Percentiles rank a stretch among this genome's conserved stretches.
These are phyloP conservation scores for Lactarius vividus DNA, from an alignment of 768 basidiomycete species.

Conservation along the genomic window DNA sequence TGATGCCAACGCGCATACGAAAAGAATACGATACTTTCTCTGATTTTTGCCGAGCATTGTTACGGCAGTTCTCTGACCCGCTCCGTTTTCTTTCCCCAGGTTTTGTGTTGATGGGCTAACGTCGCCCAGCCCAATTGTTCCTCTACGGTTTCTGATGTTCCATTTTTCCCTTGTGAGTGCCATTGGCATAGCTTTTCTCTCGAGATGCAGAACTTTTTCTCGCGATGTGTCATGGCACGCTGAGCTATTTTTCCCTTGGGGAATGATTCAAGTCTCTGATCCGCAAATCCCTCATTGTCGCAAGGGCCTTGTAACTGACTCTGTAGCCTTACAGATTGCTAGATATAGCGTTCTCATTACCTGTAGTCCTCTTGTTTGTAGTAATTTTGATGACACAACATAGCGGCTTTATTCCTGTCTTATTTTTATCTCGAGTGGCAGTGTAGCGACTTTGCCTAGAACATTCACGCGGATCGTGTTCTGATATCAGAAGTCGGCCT, in stretches of 20 bases:
- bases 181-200: conserved; percentile 21
- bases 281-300: background rate
- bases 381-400: conserved; percentile 1
- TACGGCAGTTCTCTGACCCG: conserved; percentile 1
- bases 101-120: background rate
- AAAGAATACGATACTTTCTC: conserved; percentile 46
- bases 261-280: conserved; percentile 85
- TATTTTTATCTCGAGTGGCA: background rate
- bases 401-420: background rate
- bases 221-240: conserved; percentile 57
- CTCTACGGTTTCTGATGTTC: background rate
- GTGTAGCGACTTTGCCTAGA: background rate
- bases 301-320: conserved; percentile 6
- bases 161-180: conserved; percentile 33
- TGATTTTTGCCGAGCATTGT: conserved; percentile 33
- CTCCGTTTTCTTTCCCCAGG: conserved; percentile 7
- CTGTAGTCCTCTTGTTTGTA: conserved; percentile 8
- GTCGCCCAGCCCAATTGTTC: background rate
- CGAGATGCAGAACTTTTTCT: conserved; percentile 47
- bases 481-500: background rate
- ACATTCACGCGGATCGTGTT: background rate
- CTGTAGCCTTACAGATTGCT: background rate
- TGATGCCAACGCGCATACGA: conserved; percentile 51
- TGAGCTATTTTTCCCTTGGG: conserved; percentile 58
- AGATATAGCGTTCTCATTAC: background rate